Conservation (phyloP, 1,139 yeast species). For the Kurtzmaniella quercitrusa region DNA sequence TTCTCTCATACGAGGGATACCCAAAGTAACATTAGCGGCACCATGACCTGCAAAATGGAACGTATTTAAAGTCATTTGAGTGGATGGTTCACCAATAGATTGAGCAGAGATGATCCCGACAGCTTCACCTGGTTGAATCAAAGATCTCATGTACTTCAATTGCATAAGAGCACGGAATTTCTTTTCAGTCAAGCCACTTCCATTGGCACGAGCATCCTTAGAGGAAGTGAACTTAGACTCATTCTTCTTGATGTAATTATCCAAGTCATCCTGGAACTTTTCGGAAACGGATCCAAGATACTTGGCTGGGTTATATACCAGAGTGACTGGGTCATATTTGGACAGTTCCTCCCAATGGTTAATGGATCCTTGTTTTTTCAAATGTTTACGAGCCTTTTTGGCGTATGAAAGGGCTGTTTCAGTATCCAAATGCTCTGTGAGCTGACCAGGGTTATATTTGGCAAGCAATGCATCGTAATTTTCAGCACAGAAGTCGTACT, state of each 20-base stretch:
- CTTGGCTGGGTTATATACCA: constrained; percentile 82
- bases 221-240: constrained; percentile 49
- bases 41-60: constrained; percentile 99
- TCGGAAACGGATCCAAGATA: constrained; percentile 93
- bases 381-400: constrained; percentile 75
- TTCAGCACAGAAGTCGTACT: constrained; percentile 88
- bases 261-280: constrained; percentile 77
- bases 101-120: constrained; percentile 99
- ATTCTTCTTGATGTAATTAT: constrained; percentile 57
- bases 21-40: constrained; percentile 98
- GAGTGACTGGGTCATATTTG: constrained; percentile 86
- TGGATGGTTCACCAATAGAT: constrained; percentile 98
- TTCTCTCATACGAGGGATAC: constrained; percentile 99
- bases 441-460: constrained; percentile 81
- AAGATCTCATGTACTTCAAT: constrained; percentile 94
- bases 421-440: constrained; percentile 73
- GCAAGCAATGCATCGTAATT: constrained; percentile 83
- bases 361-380: constrained; percentile 59
- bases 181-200: constrained; percentile 65
- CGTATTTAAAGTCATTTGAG: constrained; percentile 98
- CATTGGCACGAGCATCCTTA: constrained; percentile 37
- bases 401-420: constrained; percentile 75
- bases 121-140: constrained; percentile 94
- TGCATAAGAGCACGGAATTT: constrained; percentile 97
- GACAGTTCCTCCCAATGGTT: constrained; percentile 60